A percentile compares a stretch with the other conserved stretches of the same genome.
These are phyloP conservation scores for Cladosporium sphaerospermum DNA, from an alignment of 2,329 filamentous ascomycete species.

Conservation along the genomic window DNA sequence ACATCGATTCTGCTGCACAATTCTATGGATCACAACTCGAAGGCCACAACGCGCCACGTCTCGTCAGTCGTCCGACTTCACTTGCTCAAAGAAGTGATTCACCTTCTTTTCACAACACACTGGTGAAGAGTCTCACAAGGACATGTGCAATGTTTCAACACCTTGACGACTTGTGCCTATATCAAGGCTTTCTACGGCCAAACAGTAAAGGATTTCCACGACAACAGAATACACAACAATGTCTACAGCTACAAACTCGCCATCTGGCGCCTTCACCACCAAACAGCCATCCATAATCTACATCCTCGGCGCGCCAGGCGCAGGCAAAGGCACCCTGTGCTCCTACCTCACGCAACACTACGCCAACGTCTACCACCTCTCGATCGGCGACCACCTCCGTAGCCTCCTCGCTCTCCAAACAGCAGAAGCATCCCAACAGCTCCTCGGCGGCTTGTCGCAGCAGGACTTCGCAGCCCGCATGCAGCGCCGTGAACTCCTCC, in stretches of 20 bases:
- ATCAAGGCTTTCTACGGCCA: no score
- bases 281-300: not conserved
- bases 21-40: no score
- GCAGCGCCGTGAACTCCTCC: not conserved
- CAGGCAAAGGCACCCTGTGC: conserved; percentile 32
- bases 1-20: no score
- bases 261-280: not conserved
- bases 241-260: not conserved
- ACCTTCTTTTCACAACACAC: no score
- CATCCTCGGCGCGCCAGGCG: conserved; percentile 25
- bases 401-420: not conserved
- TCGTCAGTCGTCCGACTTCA: no score
- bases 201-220: no score
- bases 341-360: conserved; percentile 14
- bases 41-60: no score
- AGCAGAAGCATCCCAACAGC: no score
- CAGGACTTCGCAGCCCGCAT: conserved; percentile 11
- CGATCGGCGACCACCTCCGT: conserved; percentile 26
- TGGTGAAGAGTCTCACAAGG: no score
- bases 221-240: not conserved
- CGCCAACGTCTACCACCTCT: conserved; percentile 22
- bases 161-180: no score
- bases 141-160: no score
- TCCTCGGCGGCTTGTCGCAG: conserved; percentile 1
- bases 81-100: no score